phyloP scores from a whole-genome alignment of 2,329 filamentous ascomycete species.

The Calonectria pseudoturangicola region DNA sequence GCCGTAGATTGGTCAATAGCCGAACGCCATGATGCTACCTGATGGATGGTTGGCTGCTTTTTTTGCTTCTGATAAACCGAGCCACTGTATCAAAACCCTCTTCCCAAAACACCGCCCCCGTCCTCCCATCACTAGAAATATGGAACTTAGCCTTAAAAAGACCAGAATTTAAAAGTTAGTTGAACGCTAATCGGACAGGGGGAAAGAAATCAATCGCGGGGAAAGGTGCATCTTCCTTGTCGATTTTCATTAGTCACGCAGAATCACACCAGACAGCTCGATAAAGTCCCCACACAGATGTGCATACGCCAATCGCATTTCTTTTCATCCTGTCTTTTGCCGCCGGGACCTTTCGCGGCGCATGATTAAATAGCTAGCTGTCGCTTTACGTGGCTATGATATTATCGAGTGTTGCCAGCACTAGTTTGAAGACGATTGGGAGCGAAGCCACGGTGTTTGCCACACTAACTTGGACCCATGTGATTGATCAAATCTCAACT shows the following conservation, averaged over 20 bases:
- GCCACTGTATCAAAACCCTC: not conserved
- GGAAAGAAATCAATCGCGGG: not conserved
- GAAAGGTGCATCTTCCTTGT: not conserved
- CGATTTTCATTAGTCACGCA: not conserved
- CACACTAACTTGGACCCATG: no score
- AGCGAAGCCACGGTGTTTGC: no score
- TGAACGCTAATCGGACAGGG: constrained; percentile 13
- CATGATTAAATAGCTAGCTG: no score
- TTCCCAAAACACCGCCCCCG: not conserved
- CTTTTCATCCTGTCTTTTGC: not conserved
- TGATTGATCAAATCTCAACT: no score
- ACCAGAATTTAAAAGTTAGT: constrained; percentile 3
- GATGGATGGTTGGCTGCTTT: not conserved
- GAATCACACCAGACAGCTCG: not conserved
- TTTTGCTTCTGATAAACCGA: not conserved
- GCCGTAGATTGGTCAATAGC: not conserved
- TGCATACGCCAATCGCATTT: not conserved
- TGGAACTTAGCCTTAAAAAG: not conserved
- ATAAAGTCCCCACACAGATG: not conserved
- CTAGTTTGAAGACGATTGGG: no score
- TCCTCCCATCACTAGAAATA: not conserved
- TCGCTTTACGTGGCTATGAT: no score
- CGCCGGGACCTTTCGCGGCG: no score
- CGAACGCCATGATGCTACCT: not conserved
- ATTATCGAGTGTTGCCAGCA: no score